Evolutionary conservation across 1,284 basidiomycete genomes (phyloP).

Genomic region (Stereum hirsutum): DNA sequence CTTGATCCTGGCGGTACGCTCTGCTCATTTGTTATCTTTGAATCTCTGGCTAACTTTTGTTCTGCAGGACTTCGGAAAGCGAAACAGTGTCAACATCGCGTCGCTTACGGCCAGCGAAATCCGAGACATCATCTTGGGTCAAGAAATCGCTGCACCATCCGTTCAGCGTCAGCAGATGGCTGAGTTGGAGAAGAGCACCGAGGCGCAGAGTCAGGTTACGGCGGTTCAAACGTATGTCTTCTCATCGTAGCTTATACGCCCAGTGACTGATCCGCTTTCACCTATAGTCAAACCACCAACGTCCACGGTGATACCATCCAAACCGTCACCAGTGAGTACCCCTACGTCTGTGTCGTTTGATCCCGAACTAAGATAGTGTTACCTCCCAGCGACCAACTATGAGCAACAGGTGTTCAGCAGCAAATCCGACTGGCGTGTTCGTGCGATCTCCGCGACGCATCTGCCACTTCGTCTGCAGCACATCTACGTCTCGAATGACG

Average conservation of each 20-base stretch:
- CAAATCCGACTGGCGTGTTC: conserved; percentile 99
- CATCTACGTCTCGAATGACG: conserved; percentile 98
- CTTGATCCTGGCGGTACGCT: conserved; percentile 74
- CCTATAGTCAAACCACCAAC: conserved; percentile 85
- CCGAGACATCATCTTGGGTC: conserved; percentile 92
- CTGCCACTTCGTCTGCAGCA: conserved; percentile 94
- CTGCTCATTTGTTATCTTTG: background rate
- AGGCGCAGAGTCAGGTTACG: conserved; percentile 92
- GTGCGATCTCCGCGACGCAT: conserved; percentile 94
- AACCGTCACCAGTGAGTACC: conserved; percentile 78
- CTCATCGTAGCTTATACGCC: background rate
- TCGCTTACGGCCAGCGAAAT: conserved; percentile 96
- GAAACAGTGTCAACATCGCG: conserved; percentile 98
- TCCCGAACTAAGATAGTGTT: conserved; percentile 9
- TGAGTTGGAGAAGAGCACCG: conserved; percentile 93
- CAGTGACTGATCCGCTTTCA: conserved; percentile 16
- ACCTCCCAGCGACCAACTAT: conserved; percentile 77
- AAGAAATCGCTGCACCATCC: conserved; percentile 91
- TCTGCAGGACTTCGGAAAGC: conserved; percentile 89
- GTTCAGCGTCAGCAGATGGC: conserved; percentile 99
- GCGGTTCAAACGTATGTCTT: conserved; percentile 78
- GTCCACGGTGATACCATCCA: conserved; percentile 96
- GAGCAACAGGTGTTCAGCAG: conserved; percentile 96
- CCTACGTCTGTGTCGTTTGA: background rate
- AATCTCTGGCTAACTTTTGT: conserved; percentile 8